Conservation (phyloP, 1,139 yeast species). For the Candida sp. region DNA sequence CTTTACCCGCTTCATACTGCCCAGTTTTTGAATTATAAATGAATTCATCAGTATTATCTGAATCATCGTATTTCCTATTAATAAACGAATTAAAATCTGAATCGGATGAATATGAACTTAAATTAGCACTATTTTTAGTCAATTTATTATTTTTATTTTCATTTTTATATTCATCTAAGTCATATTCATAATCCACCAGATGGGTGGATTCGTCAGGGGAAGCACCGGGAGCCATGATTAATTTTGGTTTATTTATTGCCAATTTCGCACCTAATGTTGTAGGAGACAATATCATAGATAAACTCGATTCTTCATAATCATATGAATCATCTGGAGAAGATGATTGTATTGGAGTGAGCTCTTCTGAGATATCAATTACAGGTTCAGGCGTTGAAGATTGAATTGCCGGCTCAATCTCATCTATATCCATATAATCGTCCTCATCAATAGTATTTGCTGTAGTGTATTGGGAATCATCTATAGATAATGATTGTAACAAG, state of each 20-base stretch:
- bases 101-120: constrained; percentile 19
- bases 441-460: constrained; percentile 4
- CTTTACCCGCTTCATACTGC: too few species aligned
- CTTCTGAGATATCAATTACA: constrained; percentile 2
- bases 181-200: constrained; percentile 19
- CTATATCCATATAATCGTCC: constrained; percentile 4
- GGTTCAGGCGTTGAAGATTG: constrained; percentile 8
- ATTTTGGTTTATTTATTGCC: constrained; percentile 24
- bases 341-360: neutral
- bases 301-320: constrained; percentile 6
- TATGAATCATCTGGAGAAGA: constrained; percentile 3
- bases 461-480: constrained; percentile 12
- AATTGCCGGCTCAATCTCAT: constrained; percentile 7
- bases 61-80: constrained; percentile 5
- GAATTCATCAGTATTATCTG: constrained; percentile 16
- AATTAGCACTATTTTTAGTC: neutral
- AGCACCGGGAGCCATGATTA: constrained; percentile 16
- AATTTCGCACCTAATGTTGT: constrained; percentile 38
- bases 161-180: constrained; percentile 12
- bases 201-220: neutral
- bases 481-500: constrained; percentile 22
- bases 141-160: too few species aligned
- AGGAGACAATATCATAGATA: constrained; percentile 23
- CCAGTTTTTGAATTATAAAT: constrained; percentile 17
- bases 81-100: constrained; percentile 16